Base-by-base conservation (phyloP, 164 flowering plant species). In the Santalum album region DNA sequence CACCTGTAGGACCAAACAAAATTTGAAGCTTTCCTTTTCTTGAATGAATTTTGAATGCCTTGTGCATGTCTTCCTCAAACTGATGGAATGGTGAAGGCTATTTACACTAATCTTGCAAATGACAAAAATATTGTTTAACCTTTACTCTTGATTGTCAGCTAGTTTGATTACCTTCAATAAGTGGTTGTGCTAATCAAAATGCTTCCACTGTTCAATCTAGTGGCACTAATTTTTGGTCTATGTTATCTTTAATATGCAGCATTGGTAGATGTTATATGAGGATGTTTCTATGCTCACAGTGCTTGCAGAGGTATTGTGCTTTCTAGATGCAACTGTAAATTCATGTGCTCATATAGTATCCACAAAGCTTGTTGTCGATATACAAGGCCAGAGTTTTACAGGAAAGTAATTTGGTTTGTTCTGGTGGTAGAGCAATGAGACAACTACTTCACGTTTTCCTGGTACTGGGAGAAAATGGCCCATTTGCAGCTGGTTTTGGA, bases 321-420 rank as follows among this genome's bases (percentile, higher is more conserved):
- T 94, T 59, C 61, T 90, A 58, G 99, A 94, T 73, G 87, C 90
- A 96, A 79, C 86, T 70, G 96, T 90, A 20, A 90, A 90, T 70
- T 86, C 99, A 74, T 94, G 90, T 82, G 99, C 99, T 58, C 82
- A 90, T 72, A 74, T 77, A 49, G 75, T 94, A 69, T 94, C 99
- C 29, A 77, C 84, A 44, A 90, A 84, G 80, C 92, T 90, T 27
- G 92, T 81, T 62, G 96, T 90, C 73, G 79, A 32, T 94, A 94
- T 58, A 75, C 83, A 38, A 81, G 97, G 62, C 96, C 99, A 62
- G 74, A 76, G 52, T 86, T 94, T n/a, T 67, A 87, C 99, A 51
- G 82, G 99, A 82, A 63, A 24, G 58, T 40, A 34, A 29, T 57
- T 62, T 20, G 15, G 19, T 0, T 22, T 27, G 43, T 54, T 11